A percentile compares a stretch with the other conserved stretches of the same genome.
Conservation (phyloP, 768 basidiomycete species). For the Clitopilus hobsonii region DNA sequence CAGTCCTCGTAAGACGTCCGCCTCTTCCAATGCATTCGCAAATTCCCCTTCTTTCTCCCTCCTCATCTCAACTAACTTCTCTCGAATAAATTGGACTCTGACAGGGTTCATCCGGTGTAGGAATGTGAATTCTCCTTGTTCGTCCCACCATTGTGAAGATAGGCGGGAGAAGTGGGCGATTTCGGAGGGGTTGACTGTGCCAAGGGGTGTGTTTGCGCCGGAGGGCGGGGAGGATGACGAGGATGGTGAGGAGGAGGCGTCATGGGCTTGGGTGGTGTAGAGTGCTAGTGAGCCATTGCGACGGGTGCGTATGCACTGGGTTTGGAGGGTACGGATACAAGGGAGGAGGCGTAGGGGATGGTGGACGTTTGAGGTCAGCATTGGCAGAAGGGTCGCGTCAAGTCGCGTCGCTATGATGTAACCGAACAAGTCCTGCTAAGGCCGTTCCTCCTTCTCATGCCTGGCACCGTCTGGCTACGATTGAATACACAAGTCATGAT, state of each 20-base stretch:
- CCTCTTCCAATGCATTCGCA: slow-evolving; percentile 21
- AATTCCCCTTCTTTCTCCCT: slow-evolving; percentile 46
- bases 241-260: neutral
- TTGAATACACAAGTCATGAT: too few species aligned
- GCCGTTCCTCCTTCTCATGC: too few species aligned
- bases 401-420: neutral
- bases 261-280: neutral
- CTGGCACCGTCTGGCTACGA: too few species aligned
- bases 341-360: neutral
- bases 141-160: slow-evolving; percentile 44
- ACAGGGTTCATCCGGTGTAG: slow-evolving; percentile 95
- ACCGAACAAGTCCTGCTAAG: neutral
- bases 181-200: slow-evolving; percentile 69
- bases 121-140: slow-evolving; percentile 80
- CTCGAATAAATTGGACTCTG: slow-evolving; percentile 75
- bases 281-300: neutral
- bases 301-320: neutral
- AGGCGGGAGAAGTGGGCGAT: slow-evolving; percentile 87
- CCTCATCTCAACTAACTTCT: slow-evolving; percentile 65
- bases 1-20: slow-evolving; percentile 51
- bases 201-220: neutral
- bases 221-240: too few species aligned
- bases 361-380: neutral
- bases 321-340: neutral
- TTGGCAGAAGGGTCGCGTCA: neutral